Conservation (phyloP, 306 rosid genomes). For the Cotoneaster glaucophyllus region DNA sequence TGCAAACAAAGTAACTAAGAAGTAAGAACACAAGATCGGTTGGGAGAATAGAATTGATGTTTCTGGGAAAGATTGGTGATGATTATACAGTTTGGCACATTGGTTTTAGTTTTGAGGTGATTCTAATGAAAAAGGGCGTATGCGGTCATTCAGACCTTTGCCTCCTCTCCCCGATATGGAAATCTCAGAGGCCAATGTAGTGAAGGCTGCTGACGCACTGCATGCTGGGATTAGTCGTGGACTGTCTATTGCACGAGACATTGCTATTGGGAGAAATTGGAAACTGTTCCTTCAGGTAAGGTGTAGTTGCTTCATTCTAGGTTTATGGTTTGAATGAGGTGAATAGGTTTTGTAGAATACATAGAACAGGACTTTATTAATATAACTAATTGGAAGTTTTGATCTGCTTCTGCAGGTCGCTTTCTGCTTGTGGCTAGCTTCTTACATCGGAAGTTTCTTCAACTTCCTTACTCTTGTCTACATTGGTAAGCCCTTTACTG, state of each 20-base stretch:
- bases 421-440: slow-evolving; percentile 47
- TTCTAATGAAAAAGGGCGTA: not conserved
- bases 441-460: slow-evolving; percentile 69
- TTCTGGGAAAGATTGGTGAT: not conserved
- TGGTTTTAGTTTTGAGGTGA: slow-evolving; percentile 6
- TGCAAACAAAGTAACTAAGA: not conserved
- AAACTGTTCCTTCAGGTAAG: slow-evolving; percentile 62
- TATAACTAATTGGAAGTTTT: not conserved
- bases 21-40: not conserved
- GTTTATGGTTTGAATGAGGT: not conserved
- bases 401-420: slow-evolving; percentile 50
- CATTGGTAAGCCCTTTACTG: slow-evolving; percentile 43
- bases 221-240: slow-evolving; percentile 57
- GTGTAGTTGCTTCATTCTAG: not conserved
- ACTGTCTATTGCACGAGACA: slow-evolving; percentile 63
- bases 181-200: slow-evolving; percentile 62
- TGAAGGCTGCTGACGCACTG: slow-evolving; percentile 52
- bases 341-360: not conserved
- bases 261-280: slow-evolving; percentile 70
- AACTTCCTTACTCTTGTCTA: slow-evolving; percentile 66
- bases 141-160: slow-evolving; percentile 60
- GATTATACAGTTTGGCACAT: not conserved
- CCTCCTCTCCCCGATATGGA: slow-evolving; percentile 96
- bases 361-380: not conserved
- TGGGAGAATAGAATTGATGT: not conserved